These are phyloP conservation scores for Kickxella alabastrina DNA, from an alignment of 192 early-diverging fungal species.

Conservation along the genomic window DNA sequence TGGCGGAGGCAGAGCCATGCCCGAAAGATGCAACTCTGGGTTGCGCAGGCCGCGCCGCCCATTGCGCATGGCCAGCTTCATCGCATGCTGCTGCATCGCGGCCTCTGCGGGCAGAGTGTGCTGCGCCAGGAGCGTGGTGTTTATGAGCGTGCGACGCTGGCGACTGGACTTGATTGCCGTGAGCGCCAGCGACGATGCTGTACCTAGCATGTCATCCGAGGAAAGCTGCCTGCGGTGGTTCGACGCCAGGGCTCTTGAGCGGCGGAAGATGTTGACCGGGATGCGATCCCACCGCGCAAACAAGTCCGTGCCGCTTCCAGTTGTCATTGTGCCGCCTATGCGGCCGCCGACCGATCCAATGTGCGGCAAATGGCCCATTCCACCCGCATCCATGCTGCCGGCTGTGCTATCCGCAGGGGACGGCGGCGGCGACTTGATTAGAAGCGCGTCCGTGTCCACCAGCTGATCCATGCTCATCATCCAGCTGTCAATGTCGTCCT, in stretches of 20 bases:
- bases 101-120: conserved; percentile 39
- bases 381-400: conserved; percentile 1
- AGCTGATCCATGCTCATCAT: conserved; percentile 47
- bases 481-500: conserved; percentile 27
- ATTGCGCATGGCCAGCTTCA: conserved; percentile 13
- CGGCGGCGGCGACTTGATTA: conserved; percentile 42
- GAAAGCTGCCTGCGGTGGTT: too few species aligned
- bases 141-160: conserved; percentile 39
- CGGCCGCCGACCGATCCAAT: neutral
- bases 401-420: conserved; percentile 21
- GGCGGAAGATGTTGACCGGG: conserved; percentile 50
- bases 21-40: neutral
- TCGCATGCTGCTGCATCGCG: conserved; percentile 12
- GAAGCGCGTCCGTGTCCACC: conserved; percentile 46
- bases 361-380: conserved; percentile 9
- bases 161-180: conserved; percentile 49
- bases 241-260: conserved; percentile 45
- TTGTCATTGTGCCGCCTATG: neutral
- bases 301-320: conserved; percentile 12
- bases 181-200: conserved; percentile 38
- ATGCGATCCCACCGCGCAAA: conserved; percentile 51
- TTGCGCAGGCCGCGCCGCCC: conserved; percentile 5
- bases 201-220: conserved; percentile 21
- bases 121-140: conserved; percentile 43
- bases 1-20: conserved; percentile 5